These are phyloP conservation scores for Diplotaxis tenuifolia DNA, from an alignment of 345 rosid genomes.

Conservation along the genomic window DNA sequence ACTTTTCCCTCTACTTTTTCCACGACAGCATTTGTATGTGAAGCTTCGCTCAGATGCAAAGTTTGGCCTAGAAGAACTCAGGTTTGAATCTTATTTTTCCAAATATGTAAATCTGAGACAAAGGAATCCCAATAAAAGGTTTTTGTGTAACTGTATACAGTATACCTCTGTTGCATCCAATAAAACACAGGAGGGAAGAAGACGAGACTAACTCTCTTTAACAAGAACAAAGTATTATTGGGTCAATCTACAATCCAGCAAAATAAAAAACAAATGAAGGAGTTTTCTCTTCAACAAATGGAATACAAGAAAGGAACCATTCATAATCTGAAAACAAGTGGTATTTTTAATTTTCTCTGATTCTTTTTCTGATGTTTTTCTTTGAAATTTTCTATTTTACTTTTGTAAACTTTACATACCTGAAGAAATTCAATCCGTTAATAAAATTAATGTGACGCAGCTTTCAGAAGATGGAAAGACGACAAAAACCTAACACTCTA, in stretches of 20 bases:
- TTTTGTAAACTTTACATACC: neutral
- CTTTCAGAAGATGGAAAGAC: no score
- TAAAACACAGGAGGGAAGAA: neutral
- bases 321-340: neutral
- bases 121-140: no score
- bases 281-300: neutral
- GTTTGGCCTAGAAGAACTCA: neutral
- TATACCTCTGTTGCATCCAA: neutral
- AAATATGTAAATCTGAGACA: neutral
- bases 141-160: no score
- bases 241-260: neutral
- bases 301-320: neutral
- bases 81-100: neutral
- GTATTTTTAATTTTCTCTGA: neutral
- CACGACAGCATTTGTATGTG: no score
- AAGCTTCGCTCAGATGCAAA: neutral
- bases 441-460: neutral
- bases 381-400: no score
- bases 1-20: no score
- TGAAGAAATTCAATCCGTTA: neutral
- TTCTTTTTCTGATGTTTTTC: neutral
- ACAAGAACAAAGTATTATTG: neutral
- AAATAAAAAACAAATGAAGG: no score
- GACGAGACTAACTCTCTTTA: neutral
- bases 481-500: no score